These are phyloP conservation scores for Dictyostelium capitatum DNA, from an alignment of 78 protist genomes.

Conservation along the genomic window DNA sequence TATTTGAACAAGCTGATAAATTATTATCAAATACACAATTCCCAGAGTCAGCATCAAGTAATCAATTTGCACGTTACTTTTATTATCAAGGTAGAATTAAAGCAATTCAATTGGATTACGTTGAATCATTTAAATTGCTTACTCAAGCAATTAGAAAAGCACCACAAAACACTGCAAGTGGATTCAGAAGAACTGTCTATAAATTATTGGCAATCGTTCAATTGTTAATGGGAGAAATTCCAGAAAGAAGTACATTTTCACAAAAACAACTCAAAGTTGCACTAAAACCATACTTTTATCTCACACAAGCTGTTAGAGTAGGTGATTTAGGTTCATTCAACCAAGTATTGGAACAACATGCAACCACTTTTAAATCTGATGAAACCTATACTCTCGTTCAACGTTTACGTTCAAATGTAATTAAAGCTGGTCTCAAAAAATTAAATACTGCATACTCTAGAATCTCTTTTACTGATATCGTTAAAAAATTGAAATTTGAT, in stretches of 20 bases:
- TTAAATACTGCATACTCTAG: conserved; percentile 91
- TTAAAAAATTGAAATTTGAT: conserved; percentile 90
- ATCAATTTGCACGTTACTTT: conserved; percentile 94
- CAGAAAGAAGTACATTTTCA: conserved; percentile 91
- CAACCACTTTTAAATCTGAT: conserved; percentile 85
- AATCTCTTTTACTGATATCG: conserved; percentile 91
- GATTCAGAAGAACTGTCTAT: conserved; percentile 92
- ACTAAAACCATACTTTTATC: conserved; percentile 91
- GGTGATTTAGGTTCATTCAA: conserved; percentile 93
- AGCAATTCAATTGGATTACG: conserved; percentile 95
- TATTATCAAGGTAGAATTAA: conserved; percentile 95
- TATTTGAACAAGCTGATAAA: conserved; percentile 94
- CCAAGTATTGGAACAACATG: conserved; percentile 64
- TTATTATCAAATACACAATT: conserved; percentile 87
- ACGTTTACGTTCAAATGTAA: conserved; percentile 96
- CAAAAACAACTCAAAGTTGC: conserved; percentile 77
- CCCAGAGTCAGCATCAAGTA: conserved; percentile 87
- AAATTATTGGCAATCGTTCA: conserved; percentile 93
- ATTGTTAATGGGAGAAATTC: conserved; percentile 96
- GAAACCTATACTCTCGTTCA: conserved; percentile 87
- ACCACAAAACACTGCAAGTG: conserved; percentile 94
- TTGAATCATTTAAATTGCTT: conserved; percentile 86
- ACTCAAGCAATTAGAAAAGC: conserved; percentile 95
- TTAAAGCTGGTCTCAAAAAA: conserved; percentile 95
- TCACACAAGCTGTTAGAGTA: conserved; percentile 93